Base-by-base conservation (phyloP, 2,329 filamentous ascomycete genomes). In the Trichoderma sp. region DNA sequence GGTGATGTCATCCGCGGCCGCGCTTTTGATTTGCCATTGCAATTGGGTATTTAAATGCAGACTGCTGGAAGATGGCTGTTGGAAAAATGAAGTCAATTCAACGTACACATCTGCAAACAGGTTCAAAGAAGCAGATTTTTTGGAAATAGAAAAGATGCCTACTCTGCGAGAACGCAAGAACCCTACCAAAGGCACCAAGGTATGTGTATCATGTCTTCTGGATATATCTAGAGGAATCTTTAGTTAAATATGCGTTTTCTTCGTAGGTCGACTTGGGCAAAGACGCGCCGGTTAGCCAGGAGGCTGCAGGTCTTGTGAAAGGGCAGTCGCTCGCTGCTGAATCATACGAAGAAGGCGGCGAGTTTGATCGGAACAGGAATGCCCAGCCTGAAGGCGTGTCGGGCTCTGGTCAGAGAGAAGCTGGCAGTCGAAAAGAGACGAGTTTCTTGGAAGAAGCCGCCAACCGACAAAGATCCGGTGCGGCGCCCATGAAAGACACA, bases 261-360 rank as follows among this genome's bases (percentile, higher is more conserved):
- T 18, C 34, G n/a, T 64, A 88, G 83, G 85, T 87, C 70, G 79
- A 79, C 21, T 78, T 79, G 55, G 82, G 83, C 67, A 71, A 78
- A 69, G 79, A 85, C 58, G 83, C 86, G 55, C 85, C 87, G 32
- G 68, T 75, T 1, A 85, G 83, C 69, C 77, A 81, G 18, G 92
- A 96, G 78, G 81, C 84, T 16, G 82, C 90, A 5, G 93, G 93
- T 64, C 74, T 83, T 30, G 84, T 95, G 1, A 81, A 85, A 55
- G 82, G 85, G 16, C 91, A 91, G 79, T 95, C 91, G 7, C 88
- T 96, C 5, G 93, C 93, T 13, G 90, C 88, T 69, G 90, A 95
- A 75, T 96, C 92, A 0, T 80, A 88, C 69, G 81, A 83, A 58
- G 73, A 81, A 26, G 84, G 84, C 68, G 91, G 91, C 72, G 81